These are phyloP conservation scores for Tephrocybe rancida DNA, from an alignment of 768 basidiomycete genomes.

Conservation along the genomic window DNA sequence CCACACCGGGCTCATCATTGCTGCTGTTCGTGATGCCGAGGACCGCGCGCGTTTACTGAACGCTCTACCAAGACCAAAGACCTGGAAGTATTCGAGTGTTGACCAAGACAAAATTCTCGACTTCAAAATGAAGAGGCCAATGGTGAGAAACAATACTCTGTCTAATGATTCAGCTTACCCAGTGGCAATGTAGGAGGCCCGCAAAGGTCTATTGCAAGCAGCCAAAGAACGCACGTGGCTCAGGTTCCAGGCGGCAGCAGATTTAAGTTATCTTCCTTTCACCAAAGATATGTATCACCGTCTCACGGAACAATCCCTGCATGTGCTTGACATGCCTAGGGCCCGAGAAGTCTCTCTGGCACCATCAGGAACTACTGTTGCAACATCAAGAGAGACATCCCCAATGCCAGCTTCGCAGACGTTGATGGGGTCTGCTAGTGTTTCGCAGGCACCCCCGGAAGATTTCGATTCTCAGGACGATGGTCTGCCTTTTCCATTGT, in stretches of 20 bases:
- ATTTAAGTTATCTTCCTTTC: background rate
- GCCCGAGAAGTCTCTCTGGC: background rate
- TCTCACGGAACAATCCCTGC: background rate
- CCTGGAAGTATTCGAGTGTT: background rate
- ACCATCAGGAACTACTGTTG: background rate
- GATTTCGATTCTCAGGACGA: no score
- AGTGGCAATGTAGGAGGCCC: background rate
- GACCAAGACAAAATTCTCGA: background rate
- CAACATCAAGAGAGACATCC: no score
- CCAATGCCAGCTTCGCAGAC: no score
- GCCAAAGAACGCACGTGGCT: background rate
- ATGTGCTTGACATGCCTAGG: background rate
- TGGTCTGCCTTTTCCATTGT: no score
- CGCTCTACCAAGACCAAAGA: background rate
- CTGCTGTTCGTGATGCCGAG: background rate
- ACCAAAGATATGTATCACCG: background rate
- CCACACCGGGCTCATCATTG: background rate
- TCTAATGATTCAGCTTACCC: background rate
- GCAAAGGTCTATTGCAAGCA: background rate
- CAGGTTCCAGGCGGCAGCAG: background rate
- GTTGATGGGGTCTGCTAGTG: no score
- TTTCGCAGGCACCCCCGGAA: no score
- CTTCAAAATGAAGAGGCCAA: background rate
- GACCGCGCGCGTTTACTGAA: background rate
- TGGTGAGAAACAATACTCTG: background rate